Conservation (phyloP, 257 asterid species). For the Penstemon eatonii region DNA sequence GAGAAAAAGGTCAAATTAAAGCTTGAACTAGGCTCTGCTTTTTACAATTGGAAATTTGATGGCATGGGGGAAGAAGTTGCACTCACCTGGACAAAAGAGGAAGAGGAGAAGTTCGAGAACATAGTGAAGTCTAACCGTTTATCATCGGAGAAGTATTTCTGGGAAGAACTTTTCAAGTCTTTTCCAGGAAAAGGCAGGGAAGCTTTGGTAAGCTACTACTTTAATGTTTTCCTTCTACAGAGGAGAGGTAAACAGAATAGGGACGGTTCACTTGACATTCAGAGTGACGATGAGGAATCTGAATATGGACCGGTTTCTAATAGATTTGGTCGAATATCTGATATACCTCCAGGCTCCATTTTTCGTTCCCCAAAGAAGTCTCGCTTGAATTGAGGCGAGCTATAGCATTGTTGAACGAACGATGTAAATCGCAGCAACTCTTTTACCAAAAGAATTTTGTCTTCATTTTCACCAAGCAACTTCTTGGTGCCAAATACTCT, state of each 20-base stretch:
- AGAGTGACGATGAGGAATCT: slow-evolving; percentile 81
- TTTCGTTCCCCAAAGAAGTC: slow-evolving; percentile 72
- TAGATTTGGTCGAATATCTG: slow-evolving; percentile 49
- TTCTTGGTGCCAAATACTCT: slow-evolving; percentile 2
- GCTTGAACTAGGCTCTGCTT: slow-evolving; percentile 60
- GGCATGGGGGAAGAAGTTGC: slow-evolving; percentile 62
- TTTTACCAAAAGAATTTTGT: slow-evolving; percentile 18
- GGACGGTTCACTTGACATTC: slow-evolving; percentile 38
- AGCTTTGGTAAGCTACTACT: slow-evolving; percentile 64
- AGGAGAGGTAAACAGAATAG: slow-evolving; percentile 72
- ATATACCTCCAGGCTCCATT: slow-evolving; percentile 55
- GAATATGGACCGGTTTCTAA: slow-evolving; percentile 47
- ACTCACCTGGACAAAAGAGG: slow-evolving; percentile 50
- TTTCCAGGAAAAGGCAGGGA: slow-evolving; percentile 51
- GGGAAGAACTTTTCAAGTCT: slow-evolving; percentile 54
- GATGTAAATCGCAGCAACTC: slow-evolving; percentile 46
- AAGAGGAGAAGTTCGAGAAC: slow-evolving; percentile 43
- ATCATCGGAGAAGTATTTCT: slow-evolving; percentile 41
- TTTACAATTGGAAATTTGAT: slow-evolving; percentile 49
- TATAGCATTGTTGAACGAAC: slow-evolving; percentile 10
- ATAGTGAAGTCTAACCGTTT: slow-evolving; percentile 45
- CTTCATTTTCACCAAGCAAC: slow-evolving; percentile 5
- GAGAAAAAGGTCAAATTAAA: slow-evolving; percentile 47
- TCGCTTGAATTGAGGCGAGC: slow-evolving; percentile 16
- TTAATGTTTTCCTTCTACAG: slow-evolving; percentile 56